Percentiles rank a stretch among this genome's conserved stretches.
These are phyloP conservation scores for Crepidotus variabilis DNA, from an alignment of 768 basidiomycete species.

Conservation along the genomic window DNA sequence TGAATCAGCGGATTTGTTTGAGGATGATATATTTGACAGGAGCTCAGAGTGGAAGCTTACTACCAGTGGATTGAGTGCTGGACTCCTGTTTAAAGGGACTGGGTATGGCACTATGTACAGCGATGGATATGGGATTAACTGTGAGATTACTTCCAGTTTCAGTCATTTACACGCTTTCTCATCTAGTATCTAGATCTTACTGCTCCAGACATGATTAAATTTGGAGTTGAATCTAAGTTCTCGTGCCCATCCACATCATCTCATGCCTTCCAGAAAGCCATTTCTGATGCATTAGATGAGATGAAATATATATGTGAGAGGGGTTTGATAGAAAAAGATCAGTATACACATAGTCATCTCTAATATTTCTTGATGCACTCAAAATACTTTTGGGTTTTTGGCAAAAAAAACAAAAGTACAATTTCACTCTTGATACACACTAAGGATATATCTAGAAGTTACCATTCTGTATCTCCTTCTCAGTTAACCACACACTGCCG, in stretches of 20 bases:
- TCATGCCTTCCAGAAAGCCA: slow-evolving; percentile 52
- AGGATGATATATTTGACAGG: slow-evolving; percentile 69
- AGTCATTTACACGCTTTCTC: not conserved
- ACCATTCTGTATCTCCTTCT: slow-evolving; percentile 1
- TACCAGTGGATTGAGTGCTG: slow-evolving; percentile 87
- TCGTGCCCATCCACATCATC: slow-evolving; percentile 73
- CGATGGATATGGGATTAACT: slow-evolving; percentile 94
- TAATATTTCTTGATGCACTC: slow-evolving; percentile 12
- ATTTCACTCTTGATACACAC: not conserved
- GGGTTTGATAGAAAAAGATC: slow-evolving; percentile 11
- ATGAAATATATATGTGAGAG: slow-evolving; percentile 57
- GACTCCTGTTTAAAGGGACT: slow-evolving; percentile 83
- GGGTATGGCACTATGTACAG: slow-evolving; percentile 82
- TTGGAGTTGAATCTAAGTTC: slow-evolving; percentile 90
- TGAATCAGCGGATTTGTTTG: slow-evolving; percentile 62
- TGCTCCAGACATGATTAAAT: slow-evolving; percentile 76
- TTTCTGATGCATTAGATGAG: slow-evolving; percentile 61
- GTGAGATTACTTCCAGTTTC: slow-evolving; percentile 24
- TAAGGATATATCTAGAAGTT: slow-evolving; percentile 2
- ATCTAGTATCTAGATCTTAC: slow-evolving; percentile 59
- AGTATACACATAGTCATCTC: slow-evolving; percentile 24
- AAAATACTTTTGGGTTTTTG: not conserved
- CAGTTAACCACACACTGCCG: slow-evolving; percentile 2
- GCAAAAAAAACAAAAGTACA: not conserved
- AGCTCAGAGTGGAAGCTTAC: slow-evolving; percentile 86